These are phyloP conservation scores for Metschnikowia kunwiensis DNA, from an alignment of 805 yeast genomes.

Conservation along the genomic window DNA sequence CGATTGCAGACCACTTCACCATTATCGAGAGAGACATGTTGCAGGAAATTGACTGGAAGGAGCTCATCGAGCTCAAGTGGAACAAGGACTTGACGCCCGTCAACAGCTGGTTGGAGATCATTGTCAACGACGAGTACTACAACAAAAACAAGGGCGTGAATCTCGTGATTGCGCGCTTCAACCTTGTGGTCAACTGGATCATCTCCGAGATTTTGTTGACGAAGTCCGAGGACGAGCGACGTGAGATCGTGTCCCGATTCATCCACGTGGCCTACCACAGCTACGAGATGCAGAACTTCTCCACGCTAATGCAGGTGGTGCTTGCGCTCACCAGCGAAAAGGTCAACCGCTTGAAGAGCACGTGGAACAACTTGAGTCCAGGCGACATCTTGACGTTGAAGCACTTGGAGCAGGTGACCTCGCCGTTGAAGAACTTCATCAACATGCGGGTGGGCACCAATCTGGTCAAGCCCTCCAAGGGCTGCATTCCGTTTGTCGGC, in stretches of 20 bases:
- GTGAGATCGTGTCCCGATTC: constrained; percentile 73
- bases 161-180: constrained; percentile 79
- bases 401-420: constrained; percentile 64
- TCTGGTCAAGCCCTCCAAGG: constrained; percentile 58
- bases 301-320: constrained; percentile 83
- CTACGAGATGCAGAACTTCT: constrained; percentile 68
- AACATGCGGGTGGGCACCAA: constrained; percentile 62
- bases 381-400: constrained; percentile 69
- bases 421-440: constrained; percentile 71
- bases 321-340: constrained; percentile 72
- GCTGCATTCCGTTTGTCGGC: constrained; percentile 90
- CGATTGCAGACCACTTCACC: constrained; percentile 79
- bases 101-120: constrained; percentile 78
- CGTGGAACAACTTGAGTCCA: constrained; percentile 73
- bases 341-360: constrained; percentile 55
- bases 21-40: constrained; percentile 81
- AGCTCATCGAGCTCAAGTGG: constrained; percentile 75
- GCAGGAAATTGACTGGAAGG: constrained; percentile 89
- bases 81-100: constrained; percentile 61
- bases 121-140: constrained; percentile 51
- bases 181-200: constrained; percentile 87
- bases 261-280: constrained; percentile 84
- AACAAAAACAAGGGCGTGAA: constrained; percentile 67
- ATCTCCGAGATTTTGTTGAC: constrained; percentile 83
- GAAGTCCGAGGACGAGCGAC: constrained; percentile 53